Evolutionary conservation across 169 alveolate species (phyloP).

Genomic region (Theileria orientalis): DNA sequence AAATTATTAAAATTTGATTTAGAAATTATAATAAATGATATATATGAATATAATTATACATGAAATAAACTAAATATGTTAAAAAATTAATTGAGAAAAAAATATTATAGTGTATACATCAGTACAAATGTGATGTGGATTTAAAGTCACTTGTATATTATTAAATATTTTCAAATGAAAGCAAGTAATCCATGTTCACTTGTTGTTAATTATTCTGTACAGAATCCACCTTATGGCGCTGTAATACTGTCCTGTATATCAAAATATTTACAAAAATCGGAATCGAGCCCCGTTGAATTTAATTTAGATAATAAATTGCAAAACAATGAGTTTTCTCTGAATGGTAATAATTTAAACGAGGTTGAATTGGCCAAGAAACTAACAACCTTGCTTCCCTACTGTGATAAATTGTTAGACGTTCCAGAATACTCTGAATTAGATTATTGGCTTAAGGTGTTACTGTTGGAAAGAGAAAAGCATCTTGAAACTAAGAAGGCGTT

Average conservation of each 20-base stretch:
- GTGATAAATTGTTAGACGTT: conserved; percentile 25
- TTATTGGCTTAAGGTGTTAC: conserved; percentile 5
- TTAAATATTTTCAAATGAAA: conserved; percentile 4
- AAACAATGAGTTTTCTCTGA: conserved; percentile 19
- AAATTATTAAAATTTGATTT: too few relatives aligned
- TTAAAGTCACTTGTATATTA: background rate
- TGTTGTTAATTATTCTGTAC: conserved; percentile 43
- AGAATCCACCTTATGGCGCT: conserved; percentile 60
- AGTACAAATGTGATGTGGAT: background rate
- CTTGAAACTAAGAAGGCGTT: background rate
- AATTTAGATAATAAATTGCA: conserved; percentile 29
- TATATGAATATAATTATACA: background rate
- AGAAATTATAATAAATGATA: too few relatives aligned
- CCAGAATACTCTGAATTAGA: background rate
- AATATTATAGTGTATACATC: background rate
- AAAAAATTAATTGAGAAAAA: background rate
- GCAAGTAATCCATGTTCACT: background rate
- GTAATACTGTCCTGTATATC: conserved; percentile 42
- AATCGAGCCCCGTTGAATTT: conserved; percentile 6
- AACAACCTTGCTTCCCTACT: conserved; percentile 14
- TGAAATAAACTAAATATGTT: background rate
- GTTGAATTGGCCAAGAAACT: conserved; percentile 40
- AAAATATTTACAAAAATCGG: conserved; percentile 10
- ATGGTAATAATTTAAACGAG: conserved; percentile 22
- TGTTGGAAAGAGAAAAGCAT: background rate